phyloP scores from a whole-genome alignment of 2,329 filamentous ascomycete genomes.

The Raffaelea albimanens region DNA sequence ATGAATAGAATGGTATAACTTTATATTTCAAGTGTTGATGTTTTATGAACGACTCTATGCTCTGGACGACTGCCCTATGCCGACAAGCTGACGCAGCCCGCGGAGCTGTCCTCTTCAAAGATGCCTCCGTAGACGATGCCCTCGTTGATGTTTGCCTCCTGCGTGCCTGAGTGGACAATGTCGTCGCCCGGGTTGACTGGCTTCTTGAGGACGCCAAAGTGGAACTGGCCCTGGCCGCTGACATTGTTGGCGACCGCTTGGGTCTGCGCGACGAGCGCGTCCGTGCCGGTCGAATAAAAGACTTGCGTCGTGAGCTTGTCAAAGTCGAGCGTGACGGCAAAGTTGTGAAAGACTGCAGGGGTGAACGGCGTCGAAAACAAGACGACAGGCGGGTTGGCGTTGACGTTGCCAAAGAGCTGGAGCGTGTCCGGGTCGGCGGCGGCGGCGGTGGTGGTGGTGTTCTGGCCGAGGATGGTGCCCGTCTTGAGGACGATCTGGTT shows the following conservation, averaged over 20 bases:
- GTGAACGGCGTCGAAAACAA: slow-evolving; percentile 43
- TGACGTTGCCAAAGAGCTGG: slow-evolving; percentile 37
- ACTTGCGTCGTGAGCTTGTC: slow-evolving; percentile 43
- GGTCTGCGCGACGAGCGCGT: slow-evolving; percentile 36
- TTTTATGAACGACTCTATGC: too few species aligned
- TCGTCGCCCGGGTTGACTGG: slow-evolving; percentile 34
- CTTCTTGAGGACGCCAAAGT: slow-evolving; percentile 56
- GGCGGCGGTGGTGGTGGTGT: too few species aligned
- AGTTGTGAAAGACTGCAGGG: slow-evolving; percentile 49
- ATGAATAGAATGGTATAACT: background rate
- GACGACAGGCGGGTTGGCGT: slow-evolving; percentile 31
- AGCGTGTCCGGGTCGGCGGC: slow-evolving; percentile 28
- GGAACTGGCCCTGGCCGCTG: slow-evolving; percentile 49
- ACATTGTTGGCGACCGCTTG: slow-evolving; percentile 38
- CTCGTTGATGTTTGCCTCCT: slow-evolving; percentile 39
- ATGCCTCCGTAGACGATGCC: slow-evolving; percentile 42
- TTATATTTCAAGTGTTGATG: too few species aligned
- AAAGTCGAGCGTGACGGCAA: slow-evolving; percentile 50
- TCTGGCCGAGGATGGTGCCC: slow-evolving; percentile 37
- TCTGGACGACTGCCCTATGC: slow-evolving; percentile 9
- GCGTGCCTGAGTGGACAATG: slow-evolving; percentile 37
- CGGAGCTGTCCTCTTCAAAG: slow-evolving; percentile 40
- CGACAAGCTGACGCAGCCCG: slow-evolving; percentile 27
- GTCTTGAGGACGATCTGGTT: slow-evolving; percentile 47
- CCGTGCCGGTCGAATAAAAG: slow-evolving; percentile 42